Evolutionary conservation across 345 rosid genomes (phyloP).

Genomic region (Stellera chamaejasme): DNA sequence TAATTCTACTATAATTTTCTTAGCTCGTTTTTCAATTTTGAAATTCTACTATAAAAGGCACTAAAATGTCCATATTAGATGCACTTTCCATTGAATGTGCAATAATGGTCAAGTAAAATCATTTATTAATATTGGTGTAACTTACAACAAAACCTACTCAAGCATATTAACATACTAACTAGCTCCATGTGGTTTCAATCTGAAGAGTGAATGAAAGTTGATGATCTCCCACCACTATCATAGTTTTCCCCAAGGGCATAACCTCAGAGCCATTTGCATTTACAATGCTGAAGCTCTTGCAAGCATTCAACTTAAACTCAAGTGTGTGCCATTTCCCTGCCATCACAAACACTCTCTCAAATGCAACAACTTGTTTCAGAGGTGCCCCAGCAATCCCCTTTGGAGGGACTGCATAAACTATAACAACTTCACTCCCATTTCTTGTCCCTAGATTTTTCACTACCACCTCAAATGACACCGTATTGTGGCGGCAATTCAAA

Average conservation of each 20-base stretch:
- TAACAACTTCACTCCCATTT: slow-evolving; percentile 7
- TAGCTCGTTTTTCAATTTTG: too few relatives aligned
- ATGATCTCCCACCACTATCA: neutral
- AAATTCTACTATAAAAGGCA: too few relatives aligned
- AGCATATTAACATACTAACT: too few relatives aligned
- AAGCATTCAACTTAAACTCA: slow-evolving; percentile 1
- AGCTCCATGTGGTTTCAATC: neutral
- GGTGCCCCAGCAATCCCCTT: neutral
- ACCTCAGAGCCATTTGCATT: neutral
- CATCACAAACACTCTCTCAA: neutral
- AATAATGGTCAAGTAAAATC: too few relatives aligned
- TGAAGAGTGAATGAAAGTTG: neutral
- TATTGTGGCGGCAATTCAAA: neutral
- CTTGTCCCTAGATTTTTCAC: slow-evolving; percentile 6
- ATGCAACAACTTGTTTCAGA: neutral
- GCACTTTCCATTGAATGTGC: too few relatives aligned
- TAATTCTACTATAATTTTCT: too few relatives aligned
- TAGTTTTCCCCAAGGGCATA: neutral
- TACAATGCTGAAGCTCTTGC: slow-evolving; percentile 1
- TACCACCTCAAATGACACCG: slow-evolving; percentile 8
- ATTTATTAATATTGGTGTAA: too few relatives aligned
- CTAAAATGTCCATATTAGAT: too few relatives aligned
- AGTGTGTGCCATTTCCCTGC: neutral
- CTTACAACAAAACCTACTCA: too few relatives aligned
- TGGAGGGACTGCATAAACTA: slow-evolving; percentile 1